Conservation (phyloP, 495 filamentous ascomycete species). For the Neurospora sp. region DNA sequence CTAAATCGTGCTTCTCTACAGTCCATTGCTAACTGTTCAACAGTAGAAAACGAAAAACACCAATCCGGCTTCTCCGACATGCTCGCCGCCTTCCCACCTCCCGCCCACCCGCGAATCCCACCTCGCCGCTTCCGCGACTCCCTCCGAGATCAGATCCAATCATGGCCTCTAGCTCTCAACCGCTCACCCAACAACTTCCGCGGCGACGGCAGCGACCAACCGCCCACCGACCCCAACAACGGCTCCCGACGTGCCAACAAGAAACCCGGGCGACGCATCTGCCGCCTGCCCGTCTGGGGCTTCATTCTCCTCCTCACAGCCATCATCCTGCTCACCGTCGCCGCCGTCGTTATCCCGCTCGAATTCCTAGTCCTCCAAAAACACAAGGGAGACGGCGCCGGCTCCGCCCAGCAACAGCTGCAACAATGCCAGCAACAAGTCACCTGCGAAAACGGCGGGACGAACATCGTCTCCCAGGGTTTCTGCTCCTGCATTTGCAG, state of each 20-base stretch:
- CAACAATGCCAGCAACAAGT: constrained; percentile 43
- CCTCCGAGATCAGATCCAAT: constrained; percentile 20
- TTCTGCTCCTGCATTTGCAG: constrained; percentile 78
- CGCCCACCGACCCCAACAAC: constrained; percentile 7
- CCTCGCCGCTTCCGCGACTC: constrained; percentile 37
- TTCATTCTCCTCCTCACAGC: constrained; percentile 62
- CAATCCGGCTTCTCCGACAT: constrained; percentile 73
- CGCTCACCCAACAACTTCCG: constrained; percentile 16
- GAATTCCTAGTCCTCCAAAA: constrained; percentile 58
- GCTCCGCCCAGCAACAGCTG: constrained; percentile 21
- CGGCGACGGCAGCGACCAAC: constrained; percentile 14
- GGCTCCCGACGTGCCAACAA: not conserved
- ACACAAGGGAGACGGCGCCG: constrained; percentile 27
- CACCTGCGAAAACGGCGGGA: constrained; percentile 71
- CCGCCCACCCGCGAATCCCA: constrained; percentile 45
- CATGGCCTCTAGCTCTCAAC: constrained; percentile 32
- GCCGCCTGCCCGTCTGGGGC: constrained; percentile 73
- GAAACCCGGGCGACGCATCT: constrained; percentile 37
- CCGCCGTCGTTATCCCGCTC: constrained; percentile 78
- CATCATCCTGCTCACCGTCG: constrained; percentile 65
- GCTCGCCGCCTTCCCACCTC: constrained; percentile 82
- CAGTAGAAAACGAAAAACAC: constrained; percentile 33
- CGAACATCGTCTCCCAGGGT: constrained; percentile 51
- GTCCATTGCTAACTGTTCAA: constrained; percentile 22
- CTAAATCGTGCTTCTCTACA: not conserved